phyloP scores from a whole-genome alignment of 73 alveolate species.

The Paramecium tetraurelia region DNA sequence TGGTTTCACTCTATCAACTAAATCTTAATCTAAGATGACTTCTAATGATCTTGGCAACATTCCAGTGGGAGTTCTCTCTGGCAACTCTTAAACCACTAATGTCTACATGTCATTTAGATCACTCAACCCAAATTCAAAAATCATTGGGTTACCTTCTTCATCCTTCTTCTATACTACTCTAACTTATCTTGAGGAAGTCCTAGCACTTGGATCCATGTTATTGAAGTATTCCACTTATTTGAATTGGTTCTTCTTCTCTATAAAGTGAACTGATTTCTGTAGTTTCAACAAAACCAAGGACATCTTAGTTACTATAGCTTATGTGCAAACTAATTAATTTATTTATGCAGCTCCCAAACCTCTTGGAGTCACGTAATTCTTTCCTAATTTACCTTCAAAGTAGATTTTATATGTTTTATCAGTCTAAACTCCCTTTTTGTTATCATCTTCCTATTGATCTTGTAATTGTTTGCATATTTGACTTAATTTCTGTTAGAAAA shows the following conservation, averaged over 20 bases:
- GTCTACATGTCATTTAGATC: slow-evolving; percentile 87
- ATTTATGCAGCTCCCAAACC: slow-evolving; percentile 85
- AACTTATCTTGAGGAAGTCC: slow-evolving; percentile 60
- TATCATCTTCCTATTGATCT: neutral
- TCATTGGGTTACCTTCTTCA: slow-evolving; percentile 86
- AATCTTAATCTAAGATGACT: slow-evolving; percentile 91
- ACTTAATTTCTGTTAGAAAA: neutral
- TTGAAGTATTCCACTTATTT: slow-evolving; percentile 79
- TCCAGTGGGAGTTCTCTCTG: slow-evolving; percentile 99
- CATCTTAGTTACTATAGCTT: slow-evolving; percentile 97
- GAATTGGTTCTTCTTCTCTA: slow-evolving; percentile 86
- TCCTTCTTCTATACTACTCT: slow-evolving; percentile 88
- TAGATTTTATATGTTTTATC: slow-evolving; percentile 68
- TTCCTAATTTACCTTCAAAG: slow-evolving; percentile 95
- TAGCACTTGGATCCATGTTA: slow-evolving; percentile 66
- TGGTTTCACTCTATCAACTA: slow-evolving; percentile 97
- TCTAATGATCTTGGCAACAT: slow-evolving; percentile 96
- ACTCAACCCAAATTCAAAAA: slow-evolving; percentile 94
- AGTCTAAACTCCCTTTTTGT: slow-evolving; percentile 46
- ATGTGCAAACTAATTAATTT: slow-evolving; percentile 87
- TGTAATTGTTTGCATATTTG: neutral
- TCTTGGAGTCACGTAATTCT: slow-evolving; percentile 93
- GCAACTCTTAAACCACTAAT: slow-evolving; percentile 95
- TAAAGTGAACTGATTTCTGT: slow-evolving; percentile 84
- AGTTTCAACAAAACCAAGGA: slow-evolving; percentile 89